phyloP scores from a whole-genome alignment of 2,329 filamentous ascomycete species.

The Aureobasidium vineae region DNA sequence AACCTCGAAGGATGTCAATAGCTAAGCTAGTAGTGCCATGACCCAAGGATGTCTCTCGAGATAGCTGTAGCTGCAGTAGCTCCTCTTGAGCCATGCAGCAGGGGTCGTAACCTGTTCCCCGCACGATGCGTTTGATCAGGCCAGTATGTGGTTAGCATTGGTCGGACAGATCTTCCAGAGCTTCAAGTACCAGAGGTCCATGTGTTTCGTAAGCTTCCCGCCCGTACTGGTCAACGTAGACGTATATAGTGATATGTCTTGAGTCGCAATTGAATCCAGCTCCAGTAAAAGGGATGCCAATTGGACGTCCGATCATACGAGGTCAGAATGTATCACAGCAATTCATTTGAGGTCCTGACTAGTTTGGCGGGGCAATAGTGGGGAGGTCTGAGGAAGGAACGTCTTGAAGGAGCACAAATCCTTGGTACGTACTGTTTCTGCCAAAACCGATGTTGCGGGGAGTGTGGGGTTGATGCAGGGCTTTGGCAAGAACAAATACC shows the following conservation, averaged over 20 bases:
- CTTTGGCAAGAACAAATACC: not conserved
- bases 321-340: not conserved
- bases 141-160: not conserved
- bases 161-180: slow-evolving; percentile 7
- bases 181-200: not conserved
- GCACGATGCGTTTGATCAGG: slow-evolving; percentile 7
- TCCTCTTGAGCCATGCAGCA: slow-evolving; percentile 10
- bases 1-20: not conserved
- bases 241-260: not conserved
- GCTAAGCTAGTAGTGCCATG: not conserved
- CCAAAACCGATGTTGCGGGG: not conserved
- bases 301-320: not conserved
- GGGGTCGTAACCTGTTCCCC: slow-evolving; percentile 6
- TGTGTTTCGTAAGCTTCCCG: slow-evolving; percentile 1
- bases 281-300: not conserved
- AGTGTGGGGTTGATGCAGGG: slow-evolving; percentile 23
- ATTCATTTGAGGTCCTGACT: slow-evolving; percentile 5
- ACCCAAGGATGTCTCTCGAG: not conserved
- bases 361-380: slow-evolving; percentile 17
- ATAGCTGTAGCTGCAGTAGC: slow-evolving; percentile 8
- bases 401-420: not conserved
- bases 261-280: not conserved
- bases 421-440: slow-evolving; percentile 17
- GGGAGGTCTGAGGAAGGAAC: not conserved
- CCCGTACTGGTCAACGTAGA: not conserved